Evolutionary conservation across 805 yeast species (phyloP), one percentile per base, ranked within the genome.

Genomic region (Metschnikowia sp.): DNA sequence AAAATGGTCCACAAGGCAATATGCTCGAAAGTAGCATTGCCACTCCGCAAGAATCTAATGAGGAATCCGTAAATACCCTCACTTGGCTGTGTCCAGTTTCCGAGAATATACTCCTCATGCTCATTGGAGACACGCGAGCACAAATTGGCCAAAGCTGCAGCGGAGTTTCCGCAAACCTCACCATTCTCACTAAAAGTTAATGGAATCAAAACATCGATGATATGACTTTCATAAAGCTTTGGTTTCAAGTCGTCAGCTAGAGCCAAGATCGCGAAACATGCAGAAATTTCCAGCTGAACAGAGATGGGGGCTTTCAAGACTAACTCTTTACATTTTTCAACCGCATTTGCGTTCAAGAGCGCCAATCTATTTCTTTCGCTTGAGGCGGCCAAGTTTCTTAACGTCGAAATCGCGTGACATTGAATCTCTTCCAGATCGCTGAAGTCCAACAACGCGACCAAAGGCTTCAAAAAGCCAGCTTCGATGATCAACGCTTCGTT

Each of bases 81-180:
- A 42, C 78, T 80, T 37, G 96, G 96, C 49, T 73, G 72, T 19
- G 78, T 73, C 95, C 97, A 94, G 55, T 83, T 78, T 45, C 81
- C 78, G 48, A 89, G 76, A 51, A 94, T 88, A 54, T 84, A 83
- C 45, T 69, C 72, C 49, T 83, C 78, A 66, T 91, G 91, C 58
- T 88, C 91, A 58, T 79, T 80, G 13, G 72, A 64, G 33, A 92
- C 88, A 68, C 97, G 82, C 4, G 97, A 90, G 56, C 97, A 89
- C 58, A 94, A 74, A 63, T 94, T 94, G 30, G 99, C 99, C 56
- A 94, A 77, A 2, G 99, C 98, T 33, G 99, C 99, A 12, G 98
- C 99, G 2, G 96, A 87, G 68, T 94, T 94, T 48, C 99, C 99
- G 66, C 96, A 94, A 13, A 94, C 97, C 69, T 95, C 99, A 49